Evolutionary conservation across 1,284 basidiomycete genomes (phyloP).

Genomic region (Vanrija pseudolonga): DNA sequence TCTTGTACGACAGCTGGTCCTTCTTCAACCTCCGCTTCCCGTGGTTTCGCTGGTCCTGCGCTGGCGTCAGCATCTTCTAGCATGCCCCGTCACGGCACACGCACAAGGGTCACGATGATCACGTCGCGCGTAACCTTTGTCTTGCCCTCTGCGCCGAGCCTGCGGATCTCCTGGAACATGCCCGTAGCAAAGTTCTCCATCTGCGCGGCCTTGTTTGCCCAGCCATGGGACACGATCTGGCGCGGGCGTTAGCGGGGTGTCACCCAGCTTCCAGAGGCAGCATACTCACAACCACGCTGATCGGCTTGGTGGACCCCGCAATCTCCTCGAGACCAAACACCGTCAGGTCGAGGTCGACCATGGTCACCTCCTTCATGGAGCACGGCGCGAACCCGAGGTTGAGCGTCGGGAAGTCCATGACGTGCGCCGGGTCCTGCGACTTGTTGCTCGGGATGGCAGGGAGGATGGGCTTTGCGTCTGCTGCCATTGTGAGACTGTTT

Average conservation of each 20-base stretch:
- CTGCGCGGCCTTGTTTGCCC: constrained; percentile 18
- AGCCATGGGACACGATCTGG: constrained; percentile 17
- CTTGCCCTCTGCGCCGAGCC: constrained; percentile 2
- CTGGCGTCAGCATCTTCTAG: not conserved
- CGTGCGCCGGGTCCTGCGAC: constrained; percentile 5
- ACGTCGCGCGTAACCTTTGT: constrained; percentile 28
- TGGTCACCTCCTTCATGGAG: constrained; percentile 14
- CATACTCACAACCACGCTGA: constrained; percentile 34
- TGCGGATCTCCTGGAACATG: constrained; percentile 29
- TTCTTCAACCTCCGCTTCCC: constrained; percentile 51
- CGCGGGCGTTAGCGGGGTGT: not conserved
- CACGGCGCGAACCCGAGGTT: constrained; percentile 21
- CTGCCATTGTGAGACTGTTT: not conserved
- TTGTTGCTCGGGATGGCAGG: not conserved
- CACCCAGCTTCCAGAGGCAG: not conserved
- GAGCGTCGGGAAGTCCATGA: constrained; percentile 30
- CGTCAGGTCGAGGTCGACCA: constrained; percentile 34
- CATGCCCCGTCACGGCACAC: constrained; percentile 5
- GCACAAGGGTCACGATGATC: constrained; percentile 44
- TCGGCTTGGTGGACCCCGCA: constrained; percentile 17
- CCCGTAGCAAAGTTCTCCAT: constrained; percentile 38
- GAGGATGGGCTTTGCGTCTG: not conserved
- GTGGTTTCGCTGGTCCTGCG: constrained; percentile 74
- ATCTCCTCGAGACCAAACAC: constrained; percentile 43
- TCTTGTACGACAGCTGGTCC: constrained; percentile 60